These are phyloP conservation scores for Rosa multiflora DNA, from an alignment of 306 rosid genomes.

Conservation along the genomic window DNA sequence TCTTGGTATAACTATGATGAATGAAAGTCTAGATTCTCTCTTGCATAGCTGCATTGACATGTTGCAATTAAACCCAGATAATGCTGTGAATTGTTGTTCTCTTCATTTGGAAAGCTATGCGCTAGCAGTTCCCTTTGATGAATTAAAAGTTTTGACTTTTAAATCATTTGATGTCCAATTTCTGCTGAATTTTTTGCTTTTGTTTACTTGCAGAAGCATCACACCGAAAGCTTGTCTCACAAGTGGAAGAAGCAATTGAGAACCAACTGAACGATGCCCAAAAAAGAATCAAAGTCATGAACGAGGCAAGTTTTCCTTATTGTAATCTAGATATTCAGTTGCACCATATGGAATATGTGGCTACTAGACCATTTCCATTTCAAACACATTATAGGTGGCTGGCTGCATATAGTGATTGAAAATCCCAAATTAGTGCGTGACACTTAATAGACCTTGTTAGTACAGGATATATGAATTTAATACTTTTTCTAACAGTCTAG, in stretches of 20 bases:
- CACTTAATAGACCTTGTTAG: slow-evolving; percentile 1
- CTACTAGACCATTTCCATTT: neutral
- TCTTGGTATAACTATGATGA: neutral
- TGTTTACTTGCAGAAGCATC: slow-evolving; percentile 57
- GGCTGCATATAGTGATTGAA: slow-evolving; percentile 17
- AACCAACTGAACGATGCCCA: slow-evolving; percentile 68
- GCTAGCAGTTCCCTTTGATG: neutral
- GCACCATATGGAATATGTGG: slow-evolving; percentile 14
- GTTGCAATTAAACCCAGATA: neutral
- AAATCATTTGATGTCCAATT: neutral
- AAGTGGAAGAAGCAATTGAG: slow-evolving; percentile 71
- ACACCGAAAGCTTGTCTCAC: slow-evolving; percentile 66
- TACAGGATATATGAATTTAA: slow-evolving; percentile 4
- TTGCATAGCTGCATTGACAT: neutral
- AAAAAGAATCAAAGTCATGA: slow-evolving; percentile 59
- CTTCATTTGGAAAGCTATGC: neutral
- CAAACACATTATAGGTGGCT: neutral
- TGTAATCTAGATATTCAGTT: slow-evolving; percentile 25
- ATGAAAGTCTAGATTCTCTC: neutral
- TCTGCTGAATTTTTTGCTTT: slow-evolving; percentile 21
- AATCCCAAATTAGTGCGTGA: slow-evolving; percentile 19
- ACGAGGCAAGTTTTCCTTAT: slow-evolving; percentile 57
- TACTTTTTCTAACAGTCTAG: neutral
- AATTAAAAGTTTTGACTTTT: neutral
- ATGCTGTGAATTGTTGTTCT: neutral